Conservation (phyloP, 2,329 filamentous ascomycete genomes). For the Didymella pinodella region DNA sequence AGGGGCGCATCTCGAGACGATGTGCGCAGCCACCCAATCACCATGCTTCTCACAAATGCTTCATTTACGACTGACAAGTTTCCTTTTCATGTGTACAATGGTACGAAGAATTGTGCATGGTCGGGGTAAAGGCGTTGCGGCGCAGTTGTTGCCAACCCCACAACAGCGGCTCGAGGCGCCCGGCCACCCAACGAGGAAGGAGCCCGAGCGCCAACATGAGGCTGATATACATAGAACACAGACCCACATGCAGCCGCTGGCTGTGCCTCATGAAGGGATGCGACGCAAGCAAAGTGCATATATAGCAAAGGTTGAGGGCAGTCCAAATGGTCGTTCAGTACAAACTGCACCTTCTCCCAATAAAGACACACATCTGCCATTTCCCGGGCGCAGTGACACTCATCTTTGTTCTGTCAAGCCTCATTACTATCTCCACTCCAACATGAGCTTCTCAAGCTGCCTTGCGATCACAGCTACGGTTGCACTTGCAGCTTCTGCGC, state of each 20-base stretch:
- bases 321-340: not conserved
- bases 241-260: slow-evolving; percentile 21
- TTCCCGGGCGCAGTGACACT: not conserved
- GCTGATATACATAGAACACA: slow-evolving; percentile 20
- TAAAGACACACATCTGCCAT: not conserved
- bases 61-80: too few species aligned
- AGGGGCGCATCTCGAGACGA: too few species aligned
- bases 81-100: too few species aligned
- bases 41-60: too few species aligned
- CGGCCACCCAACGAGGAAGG: slow-evolving; percentile 1
- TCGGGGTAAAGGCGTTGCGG: not conserved
- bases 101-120: too few species aligned
- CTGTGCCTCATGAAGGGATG: slow-evolving; percentile 23
- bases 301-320: slow-evolving; percentile 3
- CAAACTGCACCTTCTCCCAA: not conserved
- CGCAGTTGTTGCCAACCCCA: not conserved
- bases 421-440: not conserved
- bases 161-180: slow-evolving; percentile 11
- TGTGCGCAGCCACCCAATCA: too few species aligned
- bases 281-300: not conserved
- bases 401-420: not conserved
- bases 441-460: not conserved
- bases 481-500: slow-evolving; percentile 12
- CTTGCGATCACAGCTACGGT: slow-evolving; percentile 15
- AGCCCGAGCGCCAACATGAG: slow-evolving; percentile 18